A percentile compares a stretch with the other conserved stretches of the same genome.
phyloP scores from a whole-genome alignment of 768 basidiomycete species.

The Clathrus columnatus region DNA sequence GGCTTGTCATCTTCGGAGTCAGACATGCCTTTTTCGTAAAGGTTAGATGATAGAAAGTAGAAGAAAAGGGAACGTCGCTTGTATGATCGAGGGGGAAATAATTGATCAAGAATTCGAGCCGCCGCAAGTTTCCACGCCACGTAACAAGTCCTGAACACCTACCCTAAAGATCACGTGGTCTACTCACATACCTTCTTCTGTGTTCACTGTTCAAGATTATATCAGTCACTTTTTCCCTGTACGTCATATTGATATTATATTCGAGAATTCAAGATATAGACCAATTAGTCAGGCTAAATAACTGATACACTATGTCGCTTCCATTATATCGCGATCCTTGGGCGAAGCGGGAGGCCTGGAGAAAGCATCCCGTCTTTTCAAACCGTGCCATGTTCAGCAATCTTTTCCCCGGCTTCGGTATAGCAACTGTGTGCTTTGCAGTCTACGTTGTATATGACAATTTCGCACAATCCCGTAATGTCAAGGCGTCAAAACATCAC shows the following conservation, averaged over 20 bases:
- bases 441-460: slow-evolving; percentile 86
- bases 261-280: too few relatives aligned
- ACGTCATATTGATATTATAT: too few relatives aligned
- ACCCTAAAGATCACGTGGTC: slow-evolving; percentile 45
- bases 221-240: not conserved
- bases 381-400: slow-evolving; percentile 82
- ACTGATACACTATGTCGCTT: slow-evolving; percentile 38
- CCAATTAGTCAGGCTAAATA: too few relatives aligned
- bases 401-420: slow-evolving; percentile 92
- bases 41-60: slow-evolving; percentile 17
- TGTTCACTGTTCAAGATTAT: not conserved
- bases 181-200: not conserved
- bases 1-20: slow-evolving; percentile 49
- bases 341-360: slow-evolving; percentile 90
- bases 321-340: slow-evolving; percentile 89
- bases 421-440: slow-evolving; percentile 85
- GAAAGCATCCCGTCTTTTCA: slow-evolving; percentile 82
- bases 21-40: slow-evolving; percentile 36
- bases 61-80: slow-evolving; percentile 22
- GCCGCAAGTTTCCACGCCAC: slow-evolving; percentile 8
- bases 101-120: slow-evolving; percentile 6
- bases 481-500: slow-evolving; percentile 1
- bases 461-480: slow-evolving; percentile 31
- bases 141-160: slow-evolving; percentile 39
- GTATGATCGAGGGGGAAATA: not conserved